These are phyloP conservation scores for Epichloe baconii DNA, from an alignment of 2,329 filamentous ascomycete genomes.

Conservation along the genomic window DNA sequence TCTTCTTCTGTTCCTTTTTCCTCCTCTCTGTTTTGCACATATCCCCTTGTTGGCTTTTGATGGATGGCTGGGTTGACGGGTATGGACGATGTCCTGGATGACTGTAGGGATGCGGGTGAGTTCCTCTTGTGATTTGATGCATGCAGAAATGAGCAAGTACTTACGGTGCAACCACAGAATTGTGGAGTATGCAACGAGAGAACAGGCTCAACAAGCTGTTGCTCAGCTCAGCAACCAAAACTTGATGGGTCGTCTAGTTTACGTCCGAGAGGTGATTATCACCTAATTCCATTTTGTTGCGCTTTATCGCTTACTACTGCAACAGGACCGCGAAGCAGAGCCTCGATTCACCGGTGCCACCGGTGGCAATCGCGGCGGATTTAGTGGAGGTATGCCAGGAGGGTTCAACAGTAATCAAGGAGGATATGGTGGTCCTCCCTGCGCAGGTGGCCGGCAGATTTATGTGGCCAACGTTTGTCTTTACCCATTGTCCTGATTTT, in stretches of 20 bases:
- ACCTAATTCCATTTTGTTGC: not conserved
- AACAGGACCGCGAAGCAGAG: constrained; percentile 90
- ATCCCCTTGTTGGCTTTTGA: constrained; percentile 51
- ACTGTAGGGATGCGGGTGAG: constrained; percentile 99
- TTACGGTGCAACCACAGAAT: constrained; percentile 46
- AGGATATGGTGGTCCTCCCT: constrained; percentile 33
- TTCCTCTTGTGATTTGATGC: constrained; percentile 12
- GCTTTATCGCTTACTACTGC: constrained; percentile 1
- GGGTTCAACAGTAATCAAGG: constrained; percentile 42
- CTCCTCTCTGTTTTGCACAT: constrained; percentile 35
- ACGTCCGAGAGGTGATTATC: constrained; percentile 78
- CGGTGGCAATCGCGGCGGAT: constrained; percentile 48
- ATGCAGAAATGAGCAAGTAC: not conserved
- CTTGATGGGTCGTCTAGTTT: constrained; percentile 95
- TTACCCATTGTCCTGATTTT: not conserved
- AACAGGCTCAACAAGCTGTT: constrained; percentile 96
- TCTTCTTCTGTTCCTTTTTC: constrained; percentile 43
- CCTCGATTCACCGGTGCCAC: constrained; percentile 81
- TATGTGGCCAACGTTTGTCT: constrained; percentile 94
- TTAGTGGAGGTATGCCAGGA: constrained; percentile 37
- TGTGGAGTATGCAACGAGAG: constrained; percentile 99
- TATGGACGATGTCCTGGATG: constrained; percentile 77
- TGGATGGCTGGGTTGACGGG: constrained; percentile 99
- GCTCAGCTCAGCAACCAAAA: constrained; percentile 98
- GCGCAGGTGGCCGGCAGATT: constrained; percentile 65